Percentiles rank a stretch among this genome's conserved stretches.
phyloP scores from a whole-genome alignment of 2,329 filamentous ascomycete species.

The Neodidymelliopsis sp. region DNA sequence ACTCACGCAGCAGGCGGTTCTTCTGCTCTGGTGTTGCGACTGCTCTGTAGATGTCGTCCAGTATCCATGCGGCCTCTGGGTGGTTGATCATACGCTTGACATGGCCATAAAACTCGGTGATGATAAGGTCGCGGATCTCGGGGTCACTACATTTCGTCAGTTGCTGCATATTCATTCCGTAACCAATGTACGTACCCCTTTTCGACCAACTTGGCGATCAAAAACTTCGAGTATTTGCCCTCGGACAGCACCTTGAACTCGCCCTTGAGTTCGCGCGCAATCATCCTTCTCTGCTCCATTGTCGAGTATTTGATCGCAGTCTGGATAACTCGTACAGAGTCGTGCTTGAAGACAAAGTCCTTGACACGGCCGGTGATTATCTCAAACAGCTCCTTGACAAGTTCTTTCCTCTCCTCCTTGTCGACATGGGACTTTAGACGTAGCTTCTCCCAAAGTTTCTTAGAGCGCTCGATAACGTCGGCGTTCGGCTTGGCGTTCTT shows the following conservation, averaged over 20 bases:
- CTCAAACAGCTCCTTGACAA: constrained; percentile 87
- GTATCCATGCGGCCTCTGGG: constrained; percentile 94
- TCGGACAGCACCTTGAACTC: constrained; percentile 86
- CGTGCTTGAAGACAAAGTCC: constrained; percentile 98
- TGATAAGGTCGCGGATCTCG: constrained; percentile 85
- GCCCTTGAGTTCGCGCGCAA: constrained; percentile 85
- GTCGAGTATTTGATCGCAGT: constrained; percentile 96
- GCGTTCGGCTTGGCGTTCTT: constrained; percentile 93
- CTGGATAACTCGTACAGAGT: constrained; percentile 94
- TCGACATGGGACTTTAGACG: constrained; percentile 93
- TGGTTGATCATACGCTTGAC: constrained; percentile 95
- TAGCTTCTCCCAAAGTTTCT: constrained; percentile 96
- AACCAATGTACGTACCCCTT: constrained; percentile 61
- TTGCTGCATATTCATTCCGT: background rate
- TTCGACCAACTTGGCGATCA: constrained; percentile 95
- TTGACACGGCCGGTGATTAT: constrained; percentile 92
- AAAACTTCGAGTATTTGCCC: constrained; percentile 96
- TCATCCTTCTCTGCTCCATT: constrained; percentile 81
- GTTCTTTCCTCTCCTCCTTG: constrained; percentile 81
- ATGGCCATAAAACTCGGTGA: constrained; percentile 94
- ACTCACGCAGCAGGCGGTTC: constrained; percentile 84
- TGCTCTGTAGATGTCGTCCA: constrained; percentile 94
- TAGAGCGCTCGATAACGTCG: constrained; percentile 84
- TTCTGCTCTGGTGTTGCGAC: constrained; percentile 88
- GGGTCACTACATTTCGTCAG: constrained; percentile 64